These are phyloP conservation scores for Excoecaria agallocha DNA, from an alignment of 345 rosid species.

Conservation along the genomic window DNA sequence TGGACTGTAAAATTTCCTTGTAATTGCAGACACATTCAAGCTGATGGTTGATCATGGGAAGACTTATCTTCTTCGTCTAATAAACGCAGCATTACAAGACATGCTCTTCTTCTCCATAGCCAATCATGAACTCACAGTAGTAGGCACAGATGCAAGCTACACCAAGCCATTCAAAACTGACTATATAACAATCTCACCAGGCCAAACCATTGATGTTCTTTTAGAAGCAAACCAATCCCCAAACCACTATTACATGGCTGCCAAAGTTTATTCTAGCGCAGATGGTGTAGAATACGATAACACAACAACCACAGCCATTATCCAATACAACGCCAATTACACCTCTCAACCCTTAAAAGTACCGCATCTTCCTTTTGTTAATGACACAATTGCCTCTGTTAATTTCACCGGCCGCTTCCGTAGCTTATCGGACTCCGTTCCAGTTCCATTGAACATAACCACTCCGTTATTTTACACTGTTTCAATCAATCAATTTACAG, in stretches of 20 bases:
- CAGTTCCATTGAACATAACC: neutral
- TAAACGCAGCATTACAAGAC: slow-evolving; percentile 32
- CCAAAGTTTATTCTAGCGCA: neutral
- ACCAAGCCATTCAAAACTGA: slow-evolving; percentile 36
- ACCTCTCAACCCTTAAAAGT: slow-evolving; percentile 2
- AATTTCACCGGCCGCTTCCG: neutral
- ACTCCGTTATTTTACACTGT: neutral
- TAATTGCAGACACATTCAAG: slow-evolving; percentile 8
- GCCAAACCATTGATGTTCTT: slow-evolving; percentile 37
- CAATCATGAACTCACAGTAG: slow-evolving; percentile 39
- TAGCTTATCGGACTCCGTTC: slow-evolving; percentile 14
- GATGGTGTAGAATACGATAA: slow-evolving; percentile 16
- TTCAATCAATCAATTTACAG: neutral
- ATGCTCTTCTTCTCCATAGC: slow-evolving; percentile 41
- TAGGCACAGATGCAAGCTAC: slow-evolving; percentile 48
- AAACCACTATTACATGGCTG: slow-evolving; percentile 21
- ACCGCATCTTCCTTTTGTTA: slow-evolving; percentile 11
- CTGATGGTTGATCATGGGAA: slow-evolving; percentile 34
- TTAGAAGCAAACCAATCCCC: slow-evolving; percentile 25
- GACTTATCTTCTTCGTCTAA: slow-evolving; percentile 38
- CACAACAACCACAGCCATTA: slow-evolving; percentile 26
- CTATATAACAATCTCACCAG: slow-evolving; percentile 26
- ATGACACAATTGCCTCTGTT: slow-evolving; percentile 2
- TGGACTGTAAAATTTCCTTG: no score
- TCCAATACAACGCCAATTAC: slow-evolving; percentile 38